These are phyloP conservation scores for Coniella lustricola DNA, from an alignment of 2,329 filamentous ascomycete species.

Conservation along the genomic window DNA sequence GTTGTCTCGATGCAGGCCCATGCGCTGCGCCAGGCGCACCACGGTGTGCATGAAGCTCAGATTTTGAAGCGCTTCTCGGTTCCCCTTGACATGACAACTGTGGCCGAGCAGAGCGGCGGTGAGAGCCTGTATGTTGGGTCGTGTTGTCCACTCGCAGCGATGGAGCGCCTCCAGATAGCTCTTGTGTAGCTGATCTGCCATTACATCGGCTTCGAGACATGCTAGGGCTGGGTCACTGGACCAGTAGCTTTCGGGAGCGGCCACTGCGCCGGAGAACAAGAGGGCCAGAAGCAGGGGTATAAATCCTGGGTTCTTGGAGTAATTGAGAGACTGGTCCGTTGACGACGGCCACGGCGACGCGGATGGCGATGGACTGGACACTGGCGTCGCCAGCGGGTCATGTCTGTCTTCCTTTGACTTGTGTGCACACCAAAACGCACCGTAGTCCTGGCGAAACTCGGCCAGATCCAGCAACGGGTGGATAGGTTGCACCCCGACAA, in stretches of 20 bases:
- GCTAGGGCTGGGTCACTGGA: background rate
- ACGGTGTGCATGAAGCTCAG: background rate
- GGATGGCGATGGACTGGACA: background rate
- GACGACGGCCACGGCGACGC: background rate
- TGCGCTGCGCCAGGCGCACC: background rate
- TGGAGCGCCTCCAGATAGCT: background rate
- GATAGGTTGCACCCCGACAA: too few species aligned
- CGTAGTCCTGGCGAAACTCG: too few species aligned
- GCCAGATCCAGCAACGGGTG: too few species aligned
- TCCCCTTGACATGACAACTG: background rate
- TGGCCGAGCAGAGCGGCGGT: background rate
- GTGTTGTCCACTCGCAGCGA: too few species aligned
- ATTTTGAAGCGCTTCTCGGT: background rate
- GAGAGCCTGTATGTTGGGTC: too few species aligned
- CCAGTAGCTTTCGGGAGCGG: background rate
- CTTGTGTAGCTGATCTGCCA: background rate
- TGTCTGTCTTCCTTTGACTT: too few species aligned
- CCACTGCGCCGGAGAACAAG: background rate
- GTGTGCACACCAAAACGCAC: too few species aligned
- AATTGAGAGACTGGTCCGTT: background rate
- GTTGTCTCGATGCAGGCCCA: background rate
- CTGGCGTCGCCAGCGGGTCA: too few species aligned
- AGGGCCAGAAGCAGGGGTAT: background rate
- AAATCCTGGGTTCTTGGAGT: background rate
- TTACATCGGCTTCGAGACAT: background rate